These are phyloP conservation scores for Pseudocohnilembus persalinus DNA, from an alignment of 169 alveolate genomes.

Conservation along the genomic window DNA sequence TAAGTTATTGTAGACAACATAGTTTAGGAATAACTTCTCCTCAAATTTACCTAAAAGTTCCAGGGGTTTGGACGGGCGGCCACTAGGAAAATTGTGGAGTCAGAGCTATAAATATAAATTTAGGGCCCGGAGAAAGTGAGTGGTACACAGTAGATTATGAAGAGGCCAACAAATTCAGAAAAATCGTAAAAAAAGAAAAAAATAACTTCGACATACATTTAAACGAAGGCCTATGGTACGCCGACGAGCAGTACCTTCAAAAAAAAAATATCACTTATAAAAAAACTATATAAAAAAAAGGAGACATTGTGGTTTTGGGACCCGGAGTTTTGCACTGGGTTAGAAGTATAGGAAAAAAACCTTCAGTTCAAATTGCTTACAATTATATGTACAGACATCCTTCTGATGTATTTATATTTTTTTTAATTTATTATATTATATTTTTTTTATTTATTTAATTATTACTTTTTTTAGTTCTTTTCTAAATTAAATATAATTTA, in stretches of 20 bases:
- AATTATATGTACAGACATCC: background rate
- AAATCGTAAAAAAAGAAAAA: too few relatives aligned
- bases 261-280: too few relatives aligned
- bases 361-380: background rate
- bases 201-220: background rate
- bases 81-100: slow-evolving; percentile 9
- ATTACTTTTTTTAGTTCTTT: too few relatives aligned
- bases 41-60: slow-evolving; percentile 12
- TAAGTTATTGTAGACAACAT: slow-evolving; percentile 18
- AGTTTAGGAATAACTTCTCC: slow-evolving; percentile 4
- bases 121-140: background rate
- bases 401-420: background rate
- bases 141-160: background rate
- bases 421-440: too few relatives aligned
- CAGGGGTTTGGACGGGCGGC: slow-evolving; percentile 25
- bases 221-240: background rate
- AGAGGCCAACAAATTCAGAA: background rate
- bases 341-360: background rate
- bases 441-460: too few relatives aligned
- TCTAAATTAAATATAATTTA: too few relatives aligned
- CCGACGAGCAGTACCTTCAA: background rate
- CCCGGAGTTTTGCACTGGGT: background rate
- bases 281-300: background rate
- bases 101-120: slow-evolving; percentile 14
- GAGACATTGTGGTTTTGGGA: background rate